Conservation (phyloP, 306 rosid genomes). For the Sechiopsis laciniata region DNA sequence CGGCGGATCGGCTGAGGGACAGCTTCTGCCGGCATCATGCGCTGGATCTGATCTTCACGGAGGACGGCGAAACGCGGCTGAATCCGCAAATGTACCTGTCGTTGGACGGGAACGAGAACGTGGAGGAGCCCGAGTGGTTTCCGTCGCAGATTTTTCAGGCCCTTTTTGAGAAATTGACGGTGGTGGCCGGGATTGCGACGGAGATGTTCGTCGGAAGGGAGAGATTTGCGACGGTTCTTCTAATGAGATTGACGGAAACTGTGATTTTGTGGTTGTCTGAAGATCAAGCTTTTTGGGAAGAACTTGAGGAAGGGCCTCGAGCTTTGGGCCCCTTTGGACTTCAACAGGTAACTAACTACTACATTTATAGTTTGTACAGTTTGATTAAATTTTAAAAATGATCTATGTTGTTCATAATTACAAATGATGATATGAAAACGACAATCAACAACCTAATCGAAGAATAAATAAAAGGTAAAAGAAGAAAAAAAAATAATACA, state of each 20-base stretch:
- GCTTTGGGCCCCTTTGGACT: slow-evolving; percentile 84
- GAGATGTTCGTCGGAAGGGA: slow-evolving; percentile 85
- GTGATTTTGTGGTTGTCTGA: slow-evolving; percentile 79
- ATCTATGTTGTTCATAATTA: too few relatives aligned
- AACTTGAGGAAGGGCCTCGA: slow-evolving; percentile 50
- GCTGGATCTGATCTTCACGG: slow-evolving; percentile 81
- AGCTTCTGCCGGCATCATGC: slow-evolving; percentile 84
- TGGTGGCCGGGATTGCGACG: slow-evolving; percentile 53
- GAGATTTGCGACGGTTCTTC: slow-evolving; percentile 71
- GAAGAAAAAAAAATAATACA: too few relatives aligned
- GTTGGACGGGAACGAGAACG: slow-evolving; percentile 45
- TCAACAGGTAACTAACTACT: slow-evolving; percentile 67
- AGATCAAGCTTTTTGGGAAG: slow-evolving; percentile 87
- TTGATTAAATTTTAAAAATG: too few relatives aligned
- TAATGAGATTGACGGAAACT: slow-evolving; percentile 84
- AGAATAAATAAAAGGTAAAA: too few relatives aligned
- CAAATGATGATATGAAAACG: too few relatives aligned
- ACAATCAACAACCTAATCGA: too few relatives aligned
- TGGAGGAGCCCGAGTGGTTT: slow-evolving; percentile 72
- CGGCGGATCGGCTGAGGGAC: slow-evolving; percentile 68
- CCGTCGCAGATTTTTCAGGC: slow-evolving; percentile 87
- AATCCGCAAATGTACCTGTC: slow-evolving; percentile 48
- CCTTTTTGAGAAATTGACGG: slow-evolving; percentile 48
- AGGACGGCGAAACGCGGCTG: slow-evolving; percentile 64
- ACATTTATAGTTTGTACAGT: too few relatives aligned